Percentiles rank a stretch among this genome's conserved stretches.
Evolutionary conservation across 768 basidiomycete genomes (phyloP).

Genomic region (Tricholoma sp.): DNA sequence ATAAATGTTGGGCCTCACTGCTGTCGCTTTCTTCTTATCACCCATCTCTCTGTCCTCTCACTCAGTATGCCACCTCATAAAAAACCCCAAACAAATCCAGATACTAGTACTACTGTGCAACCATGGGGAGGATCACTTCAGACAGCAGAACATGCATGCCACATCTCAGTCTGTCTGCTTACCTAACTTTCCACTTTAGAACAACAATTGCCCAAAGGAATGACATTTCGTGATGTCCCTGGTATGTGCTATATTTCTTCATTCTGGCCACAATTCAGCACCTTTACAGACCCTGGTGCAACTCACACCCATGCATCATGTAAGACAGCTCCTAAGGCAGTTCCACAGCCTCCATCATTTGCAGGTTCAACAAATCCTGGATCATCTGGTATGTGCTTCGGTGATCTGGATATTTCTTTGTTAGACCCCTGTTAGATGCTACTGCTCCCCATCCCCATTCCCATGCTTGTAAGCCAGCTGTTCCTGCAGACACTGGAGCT

Average conservation of each 20-base stretch:
- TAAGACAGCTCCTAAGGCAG: background rate
- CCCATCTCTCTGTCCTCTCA: background rate
- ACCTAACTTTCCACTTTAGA: no score
- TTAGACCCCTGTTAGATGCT: no score
- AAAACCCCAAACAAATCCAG: no score
- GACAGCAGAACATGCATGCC: no score
- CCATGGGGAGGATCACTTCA: no score
- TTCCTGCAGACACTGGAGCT: background rate
- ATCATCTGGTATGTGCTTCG: background rate
- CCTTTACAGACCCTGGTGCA: background rate
- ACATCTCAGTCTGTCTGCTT: background rate
- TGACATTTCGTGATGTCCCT: background rate
- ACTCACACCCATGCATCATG: background rate
- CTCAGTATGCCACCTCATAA: background rate
- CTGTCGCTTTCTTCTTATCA: no score
- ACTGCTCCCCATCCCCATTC: no score
- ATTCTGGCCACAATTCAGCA: background rate
- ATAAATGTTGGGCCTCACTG: background rate
- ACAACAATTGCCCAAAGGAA: background rate
- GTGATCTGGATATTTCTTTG: background rate
- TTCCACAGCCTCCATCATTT: background rate
- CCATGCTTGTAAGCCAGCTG: no score
- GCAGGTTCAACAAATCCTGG: background rate
- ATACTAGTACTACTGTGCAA: no score
- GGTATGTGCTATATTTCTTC: background rate